Conservation (phyloP, 1,139 yeast species). For the Hyphopichia buzzinii region DNA sequence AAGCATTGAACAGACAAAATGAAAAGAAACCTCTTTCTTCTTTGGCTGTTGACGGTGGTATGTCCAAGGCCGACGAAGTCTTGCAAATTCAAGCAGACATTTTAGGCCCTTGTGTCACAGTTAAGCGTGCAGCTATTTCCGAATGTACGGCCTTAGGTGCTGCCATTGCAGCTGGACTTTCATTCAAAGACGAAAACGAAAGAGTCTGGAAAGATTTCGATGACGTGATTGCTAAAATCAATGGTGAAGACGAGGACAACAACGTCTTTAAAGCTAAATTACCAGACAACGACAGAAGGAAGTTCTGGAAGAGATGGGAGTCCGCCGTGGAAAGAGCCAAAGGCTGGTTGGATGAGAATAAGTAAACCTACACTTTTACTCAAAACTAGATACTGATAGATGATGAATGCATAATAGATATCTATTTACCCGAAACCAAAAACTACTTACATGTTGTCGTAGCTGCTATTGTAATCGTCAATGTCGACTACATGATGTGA, state of each 20-base stretch:
- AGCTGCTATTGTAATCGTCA: slow-evolving; percentile 24
- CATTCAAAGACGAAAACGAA: slow-evolving; percentile 54
- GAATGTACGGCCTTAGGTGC: slow-evolving; percentile 97
- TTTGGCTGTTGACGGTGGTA: slow-evolving; percentile 90
- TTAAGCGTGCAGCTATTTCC: slow-evolving; percentile 74
- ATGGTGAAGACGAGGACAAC: slow-evolving; percentile 32
- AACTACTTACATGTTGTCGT: slow-evolving; percentile 2
- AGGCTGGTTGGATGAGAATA: slow-evolving; percentile 66
- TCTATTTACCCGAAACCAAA: too few relatives aligned
- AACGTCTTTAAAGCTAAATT: slow-evolving; percentile 57
- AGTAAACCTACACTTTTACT: slow-evolving; percentile 8
- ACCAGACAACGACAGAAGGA: slow-evolving; percentile 59
- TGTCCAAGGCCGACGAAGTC: slow-evolving; percentile 89
- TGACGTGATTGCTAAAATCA: slow-evolving; percentile 49
- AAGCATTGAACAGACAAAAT: slow-evolving; percentile 40
- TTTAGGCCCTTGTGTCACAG: slow-evolving; percentile 81
- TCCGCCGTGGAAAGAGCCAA: slow-evolving; percentile 72
- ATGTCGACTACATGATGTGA: slow-evolving; percentile 18
- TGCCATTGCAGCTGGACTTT: slow-evolving; percentile 91
- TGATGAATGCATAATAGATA: not conserved
- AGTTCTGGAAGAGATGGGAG: slow-evolving; percentile 76
- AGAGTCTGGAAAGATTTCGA: slow-evolving; percentile 75
- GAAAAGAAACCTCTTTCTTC: slow-evolving; percentile 49
- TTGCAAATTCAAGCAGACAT: slow-evolving; percentile 95
- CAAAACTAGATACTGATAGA: not conserved